Conservation (phyloP, 257 asterid species). For the Cynanchum wilfordii region DNA sequence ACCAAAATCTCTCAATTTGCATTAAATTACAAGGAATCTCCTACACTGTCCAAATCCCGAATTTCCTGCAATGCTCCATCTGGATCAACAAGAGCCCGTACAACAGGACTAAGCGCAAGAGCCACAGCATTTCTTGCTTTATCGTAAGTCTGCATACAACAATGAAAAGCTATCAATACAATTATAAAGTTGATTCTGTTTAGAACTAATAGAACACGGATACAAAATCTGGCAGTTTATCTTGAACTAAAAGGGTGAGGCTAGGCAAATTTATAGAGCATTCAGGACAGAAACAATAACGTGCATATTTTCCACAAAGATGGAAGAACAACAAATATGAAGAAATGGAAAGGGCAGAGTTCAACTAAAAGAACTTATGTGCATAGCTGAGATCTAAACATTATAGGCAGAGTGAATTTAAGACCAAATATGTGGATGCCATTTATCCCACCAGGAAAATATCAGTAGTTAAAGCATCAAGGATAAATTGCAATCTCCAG, state of each 20-base stretch:
- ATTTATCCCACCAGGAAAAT: neutral
- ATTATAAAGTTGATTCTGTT: neutral
- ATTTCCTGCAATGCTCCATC: conserved; percentile 86
- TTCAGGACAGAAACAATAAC: neutral
- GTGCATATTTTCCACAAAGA: neutral
- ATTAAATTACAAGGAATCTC: conserved; percentile 20
- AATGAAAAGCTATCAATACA: conserved; percentile 1
- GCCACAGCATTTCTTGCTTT: conserved; percentile 98
- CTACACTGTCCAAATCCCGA: conserved; percentile 72
- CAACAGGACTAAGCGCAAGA: conserved; percentile 99
- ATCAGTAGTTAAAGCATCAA: neutral
- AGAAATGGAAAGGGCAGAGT: neutral
- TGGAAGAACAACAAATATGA: neutral
- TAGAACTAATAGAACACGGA: neutral
- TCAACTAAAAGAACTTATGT: too few relatives aligned
- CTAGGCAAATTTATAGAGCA: neutral
- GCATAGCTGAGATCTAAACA: neutral
- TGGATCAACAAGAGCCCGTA: conserved; percentile 95
- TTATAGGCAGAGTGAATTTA: neutral
- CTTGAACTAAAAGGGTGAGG: neutral
- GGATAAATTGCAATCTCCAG: neutral
- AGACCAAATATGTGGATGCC: neutral
- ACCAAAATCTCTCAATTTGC: neutral
- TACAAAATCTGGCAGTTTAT: neutral
- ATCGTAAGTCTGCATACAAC: conserved; percentile 63